phyloP scores from a whole-genome alignment of 2,329 filamentous ascomycete genomes.

The Apiospora phragmitis region DNA sequence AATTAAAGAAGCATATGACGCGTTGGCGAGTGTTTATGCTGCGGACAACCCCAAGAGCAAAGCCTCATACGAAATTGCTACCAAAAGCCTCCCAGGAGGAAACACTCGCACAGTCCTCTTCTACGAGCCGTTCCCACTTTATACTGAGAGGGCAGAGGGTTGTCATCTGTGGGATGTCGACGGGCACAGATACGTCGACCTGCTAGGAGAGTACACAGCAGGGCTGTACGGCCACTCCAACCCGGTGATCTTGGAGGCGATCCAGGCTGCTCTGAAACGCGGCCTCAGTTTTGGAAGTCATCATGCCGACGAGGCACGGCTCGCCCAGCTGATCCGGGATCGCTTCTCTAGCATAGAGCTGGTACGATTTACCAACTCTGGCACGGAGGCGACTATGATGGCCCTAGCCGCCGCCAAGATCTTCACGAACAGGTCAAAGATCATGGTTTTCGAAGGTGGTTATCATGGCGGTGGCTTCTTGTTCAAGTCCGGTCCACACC shows the following conservation, averaged over 20 bases:
- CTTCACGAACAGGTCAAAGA: slow-evolving; percentile 44
- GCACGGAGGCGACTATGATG: slow-evolving; percentile 65
- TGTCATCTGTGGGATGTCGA: slow-evolving; percentile 42
- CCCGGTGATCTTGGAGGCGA: slow-evolving; percentile 49
- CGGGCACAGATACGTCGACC: slow-evolving; percentile 45
- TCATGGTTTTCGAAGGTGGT: slow-evolving; percentile 50
- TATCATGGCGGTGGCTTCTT: slow-evolving; percentile 58
- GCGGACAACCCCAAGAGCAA: slow-evolving; percentile 39
- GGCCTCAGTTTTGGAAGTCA: slow-evolving; percentile 59
- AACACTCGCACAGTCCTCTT: slow-evolving; percentile 33
- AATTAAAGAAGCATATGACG: slow-evolving; percentile 30
- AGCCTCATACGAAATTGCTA: slow-evolving; percentile 38
- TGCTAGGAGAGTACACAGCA: slow-evolving; percentile 64
- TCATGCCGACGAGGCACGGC: slow-evolving; percentile 49
- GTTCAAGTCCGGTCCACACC: slow-evolving; percentile 39
- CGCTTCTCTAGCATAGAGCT: slow-evolving; percentile 54
- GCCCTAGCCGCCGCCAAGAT: slow-evolving; percentile 55
- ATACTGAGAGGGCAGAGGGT: slow-evolving; percentile 37
- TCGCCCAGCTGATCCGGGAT: slow-evolving; percentile 52
- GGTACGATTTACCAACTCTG: slow-evolving; percentile 64
- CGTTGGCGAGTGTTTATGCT: slow-evolving; percentile 35
- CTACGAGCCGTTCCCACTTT: slow-evolving; percentile 44
- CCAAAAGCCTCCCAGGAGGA: slow-evolving; percentile 28
- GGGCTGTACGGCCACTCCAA: slow-evolving; percentile 68
- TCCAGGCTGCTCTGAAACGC: slow-evolving; percentile 44